Evolutionary conservation across 1,139 yeast species (phyloP), one percentile per base, ranked within the genome.

Genomic region (Kurtzmaniella quercitrusa): DNA sequence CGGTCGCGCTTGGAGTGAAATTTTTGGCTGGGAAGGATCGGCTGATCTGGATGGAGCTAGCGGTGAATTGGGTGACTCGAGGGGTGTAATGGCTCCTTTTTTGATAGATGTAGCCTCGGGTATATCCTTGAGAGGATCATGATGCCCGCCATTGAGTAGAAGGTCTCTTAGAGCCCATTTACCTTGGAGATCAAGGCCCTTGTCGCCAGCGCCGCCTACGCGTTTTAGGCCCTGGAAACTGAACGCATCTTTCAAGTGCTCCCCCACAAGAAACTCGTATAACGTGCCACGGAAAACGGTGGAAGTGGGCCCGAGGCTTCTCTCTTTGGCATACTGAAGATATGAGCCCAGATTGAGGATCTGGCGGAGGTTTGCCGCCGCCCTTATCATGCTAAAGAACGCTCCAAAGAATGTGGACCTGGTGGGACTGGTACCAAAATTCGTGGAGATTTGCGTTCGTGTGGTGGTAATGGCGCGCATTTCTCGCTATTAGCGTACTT

Each of bases 101-200:
- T 41, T 46, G 11, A 38, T 10, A 31, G n/a, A n/a, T n/a, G 42
- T 12, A 7, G 52, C 47, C 15, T 39, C 44, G 18, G 38, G 34
- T 40, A 38, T 36, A 17, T 17, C 9, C 17, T 3, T 21, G 38
- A 37, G 12, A 6, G 45, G 34, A 11, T 37, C 11, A 8, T n/a
- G 14, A 27, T 8, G 23, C 23, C 23, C 23, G 4, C 23, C 23
- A 21, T 21, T 27, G 12, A 7, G 5, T 27, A 7, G 31, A 27
- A 21, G 31, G 14, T 27, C 14, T 27, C 10, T 27, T 7, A 82
- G 56, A 46, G 79, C 68, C 89, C 89, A 82, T 39, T 65, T 65
- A 0, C 87, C 88, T 12, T 73, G 63, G 1, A 86, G 65, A 58
- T 87, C 95, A 5, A 85, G 71, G 0, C 95, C 95, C 42, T 78